phyloP scores from a whole-genome alignment of 345 rosid genomes.

The Microcos paniculata region DNA sequence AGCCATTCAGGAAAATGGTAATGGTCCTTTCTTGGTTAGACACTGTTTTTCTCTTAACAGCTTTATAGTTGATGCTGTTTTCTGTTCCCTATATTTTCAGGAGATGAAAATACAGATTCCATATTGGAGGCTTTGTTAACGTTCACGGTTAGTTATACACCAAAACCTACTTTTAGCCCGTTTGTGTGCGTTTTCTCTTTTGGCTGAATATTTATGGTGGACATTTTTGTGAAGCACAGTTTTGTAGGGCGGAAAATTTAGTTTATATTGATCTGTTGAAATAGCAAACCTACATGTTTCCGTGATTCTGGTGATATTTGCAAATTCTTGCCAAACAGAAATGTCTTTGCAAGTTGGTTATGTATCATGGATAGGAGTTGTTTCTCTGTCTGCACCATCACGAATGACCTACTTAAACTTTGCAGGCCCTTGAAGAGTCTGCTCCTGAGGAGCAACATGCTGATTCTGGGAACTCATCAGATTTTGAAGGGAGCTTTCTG shows the following conservation, averaged over 20 bases:
- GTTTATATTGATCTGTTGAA: neutral
- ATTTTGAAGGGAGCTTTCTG: constrained; percentile 43
- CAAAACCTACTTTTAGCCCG: neutral
- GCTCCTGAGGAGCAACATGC: constrained; percentile 36
- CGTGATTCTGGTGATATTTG: constrained; percentile 1
- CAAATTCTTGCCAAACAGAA: neutral
- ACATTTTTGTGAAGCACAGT: neutral
- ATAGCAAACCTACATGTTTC: neutral
- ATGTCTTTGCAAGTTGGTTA: neutral
- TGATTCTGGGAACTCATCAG: constrained; percentile 49
- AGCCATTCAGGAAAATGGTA: constrained; percentile 56
- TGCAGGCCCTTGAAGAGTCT: constrained; percentile 58
- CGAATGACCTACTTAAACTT: neutral
- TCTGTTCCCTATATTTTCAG: constrained; percentile 30
- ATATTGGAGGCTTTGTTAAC: constrained; percentile 62
- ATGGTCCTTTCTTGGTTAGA: constrained; percentile 9
- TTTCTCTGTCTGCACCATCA: neutral
- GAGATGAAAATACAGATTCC: constrained; percentile 51
- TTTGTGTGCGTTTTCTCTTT: no score
- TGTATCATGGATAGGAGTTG: neutral
- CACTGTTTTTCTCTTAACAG: neutral
- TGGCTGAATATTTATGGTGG: no score
- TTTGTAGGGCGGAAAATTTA: neutral
- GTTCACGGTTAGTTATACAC: constrained; percentile 37
- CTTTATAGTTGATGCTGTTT: constrained; percentile 3